Base-by-base conservation (phyloP, 2,329 filamentous ascomycete species). In the Pseudophaeomoniella oleicola region DNA sequence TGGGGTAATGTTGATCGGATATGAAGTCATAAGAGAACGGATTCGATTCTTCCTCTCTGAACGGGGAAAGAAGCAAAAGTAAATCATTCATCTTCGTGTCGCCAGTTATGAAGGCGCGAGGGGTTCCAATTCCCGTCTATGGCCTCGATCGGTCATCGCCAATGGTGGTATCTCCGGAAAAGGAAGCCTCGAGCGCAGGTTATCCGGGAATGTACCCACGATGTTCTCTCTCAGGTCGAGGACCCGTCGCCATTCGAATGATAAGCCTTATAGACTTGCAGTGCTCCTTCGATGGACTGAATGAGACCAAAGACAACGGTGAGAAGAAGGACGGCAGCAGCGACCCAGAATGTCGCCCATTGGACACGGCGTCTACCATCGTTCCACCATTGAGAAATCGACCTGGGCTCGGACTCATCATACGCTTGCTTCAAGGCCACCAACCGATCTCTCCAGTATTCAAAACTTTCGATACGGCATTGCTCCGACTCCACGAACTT, bases 331-430 rank as follows among this genome's bases (percentile, higher is more conserved):
- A 55, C 47, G 1, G 45, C 32, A 1, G 64, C 49, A 0, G 59
- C 62, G 3, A 66, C 51, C 63, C 63, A 68, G 35, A 66, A 62
- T 5, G 50, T 55, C 29, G 49, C 53, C 47, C 50, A 52, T 32
- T 55, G 52, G 5, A 50, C 49, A 1, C 46, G 44, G 19, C 55
- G 54, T 3, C 53, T 37, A 6, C 49, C 37, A 35, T 57, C 53
- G 38, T 49, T 42, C 48, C 50, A 54, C 47, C 46, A 56, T 34
- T 57, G 50, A 58, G 46, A 47, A 1, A 66, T 27, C 0, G 48
- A 56, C 17, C 44, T 44, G 5, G 59, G 53, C 34, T 50, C 39
- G 3, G 58, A 40, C 40, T 65, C 51, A 42, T 67, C 53, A 32
- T 60, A 60, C 12, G 47, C 50, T 36, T 64, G 54, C 45, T 65